Evolutionary conservation across 108 stramenopile species (phyloP), one percentile per base, ranked within the genome.

Genomic region (Chaetoceros tenuissimus): DNA sequence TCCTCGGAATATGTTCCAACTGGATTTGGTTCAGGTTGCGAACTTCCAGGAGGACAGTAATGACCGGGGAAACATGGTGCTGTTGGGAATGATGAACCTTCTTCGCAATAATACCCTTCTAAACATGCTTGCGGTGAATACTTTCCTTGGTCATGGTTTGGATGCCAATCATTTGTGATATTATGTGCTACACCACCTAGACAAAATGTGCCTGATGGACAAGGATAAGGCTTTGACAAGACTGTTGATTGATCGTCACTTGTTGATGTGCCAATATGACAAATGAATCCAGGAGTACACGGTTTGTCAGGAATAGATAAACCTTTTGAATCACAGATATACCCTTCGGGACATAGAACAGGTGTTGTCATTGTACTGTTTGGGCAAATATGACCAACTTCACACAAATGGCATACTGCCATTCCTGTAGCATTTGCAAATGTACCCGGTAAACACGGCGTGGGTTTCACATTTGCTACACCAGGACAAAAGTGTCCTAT

Each of bases 101-200:
- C 57, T 7, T 84, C 62, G 51, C 89, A 94, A 66, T 67, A 91
- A 26, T 69, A 65, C 16, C 92, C 92, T 68, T 91, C 92, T 0
- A 64, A 54, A 50, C 92, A 91, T 24, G 59, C 56, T 62, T 91
- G 87, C 1, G 92, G 89, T 25, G 85, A 71, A 1, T 57, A 51
- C 0, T 75, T 57, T 27, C 82, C 79, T 47, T 58, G 53, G 29
- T 83, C 78, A 48, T 51, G 58, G 31, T 57, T 50, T 2, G 79
- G 80, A 18, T 90, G 47, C 82, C 88, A 88, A 30, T 66, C 57
- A 2, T 73, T 57, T 3, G 68, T 86, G 0, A 70, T 53, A 60
- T 73, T 84, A 48, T 77, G 81, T 23, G 84, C 75, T 25, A 91
- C 89, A n/a, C 92, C 92, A 20, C 77, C 78, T 26, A 87, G 63